A percentile compares a stretch with the other conserved stretches of the same genome.
Evolutionary conservation across 2,329 filamentous ascomycete species (phyloP).

Genomic region (Pestalotiopsis sp.): DNA sequence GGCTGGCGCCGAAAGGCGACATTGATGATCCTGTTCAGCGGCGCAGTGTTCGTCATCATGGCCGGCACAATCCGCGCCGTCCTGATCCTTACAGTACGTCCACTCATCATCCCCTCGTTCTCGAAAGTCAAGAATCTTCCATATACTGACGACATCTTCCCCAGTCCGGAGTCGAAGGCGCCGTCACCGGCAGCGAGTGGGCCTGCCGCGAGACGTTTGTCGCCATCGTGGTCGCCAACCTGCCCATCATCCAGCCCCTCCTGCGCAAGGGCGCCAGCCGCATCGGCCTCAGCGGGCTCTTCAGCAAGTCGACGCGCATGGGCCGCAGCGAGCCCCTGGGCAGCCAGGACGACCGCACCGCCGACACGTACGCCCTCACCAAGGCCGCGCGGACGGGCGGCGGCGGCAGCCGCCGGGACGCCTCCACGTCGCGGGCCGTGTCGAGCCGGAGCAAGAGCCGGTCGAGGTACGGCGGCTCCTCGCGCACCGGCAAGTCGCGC

Average conservation of each 20-base stretch:
- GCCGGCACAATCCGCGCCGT: constrained; percentile 49
- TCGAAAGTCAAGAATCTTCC: neutral
- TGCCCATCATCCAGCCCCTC: constrained; percentile 25
- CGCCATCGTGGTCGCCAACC: constrained; percentile 38
- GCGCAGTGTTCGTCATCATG: constrained; percentile 50
- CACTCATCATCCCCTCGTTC: neutral
- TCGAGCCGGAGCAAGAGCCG: neutral
- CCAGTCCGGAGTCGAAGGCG: constrained; percentile 22
- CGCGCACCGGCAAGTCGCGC: neutral
- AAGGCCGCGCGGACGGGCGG: neutral
- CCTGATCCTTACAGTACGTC: constrained; percentile 38
- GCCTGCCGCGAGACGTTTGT: constrained; percentile 42
- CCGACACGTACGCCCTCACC: neutral
- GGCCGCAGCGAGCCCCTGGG: constrained; percentile 5
- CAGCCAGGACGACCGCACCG: neutral
- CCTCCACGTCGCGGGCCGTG: neutral
- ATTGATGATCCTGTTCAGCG: constrained; percentile 48
- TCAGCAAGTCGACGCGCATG: constrained; percentile 15
- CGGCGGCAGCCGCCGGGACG: neutral
- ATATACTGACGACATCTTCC: neutral
- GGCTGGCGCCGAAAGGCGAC: constrained; percentile 39
- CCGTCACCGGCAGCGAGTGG: constrained; percentile 29
- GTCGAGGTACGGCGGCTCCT: neutral
- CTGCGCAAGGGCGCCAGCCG: constrained; percentile 18
- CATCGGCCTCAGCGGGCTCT: constrained; percentile 20